A percentile compares a stretch with the other conserved stretches of the same genome.
These are phyloP conservation scores for Neopestalotiopsis sp. DNA, from an alignment of 2,329 filamentous ascomycete genomes.

Conservation along the genomic window DNA sequence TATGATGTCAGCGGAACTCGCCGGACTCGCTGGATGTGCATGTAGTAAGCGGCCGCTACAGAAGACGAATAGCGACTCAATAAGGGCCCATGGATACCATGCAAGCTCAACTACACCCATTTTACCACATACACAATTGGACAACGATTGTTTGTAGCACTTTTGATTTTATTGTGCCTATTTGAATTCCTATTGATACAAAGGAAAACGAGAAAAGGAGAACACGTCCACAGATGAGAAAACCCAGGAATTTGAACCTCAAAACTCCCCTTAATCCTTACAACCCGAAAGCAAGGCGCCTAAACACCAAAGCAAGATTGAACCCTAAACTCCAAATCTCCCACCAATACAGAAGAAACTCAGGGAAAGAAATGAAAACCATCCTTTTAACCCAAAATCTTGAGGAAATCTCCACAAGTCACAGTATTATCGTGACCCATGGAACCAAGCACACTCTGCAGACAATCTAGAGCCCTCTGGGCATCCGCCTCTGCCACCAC, in stretches of 20 bases:
- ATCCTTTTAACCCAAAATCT: background rate
- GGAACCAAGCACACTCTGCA: constrained; percentile 11
- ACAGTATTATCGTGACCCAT: constrained; percentile 4
- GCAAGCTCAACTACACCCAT: too few species aligned
- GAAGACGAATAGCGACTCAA: too few species aligned
- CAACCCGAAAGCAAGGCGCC: background rate
- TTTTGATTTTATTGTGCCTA: background rate
- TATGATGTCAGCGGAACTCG: background rate
- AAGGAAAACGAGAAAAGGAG: background rate
- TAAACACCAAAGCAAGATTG: background rate
- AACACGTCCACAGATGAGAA: background rate
- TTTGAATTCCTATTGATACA: background rate
- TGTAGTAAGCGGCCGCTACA: too few species aligned
- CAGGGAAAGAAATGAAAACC: too few species aligned
- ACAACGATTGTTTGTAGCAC: background rate
- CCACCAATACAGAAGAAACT: background rate
- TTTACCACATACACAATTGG: too few species aligned
- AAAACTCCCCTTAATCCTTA: background rate
- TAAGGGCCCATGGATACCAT: too few species aligned
- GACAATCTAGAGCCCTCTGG: constrained; percentile 8
- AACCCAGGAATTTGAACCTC: background rate
- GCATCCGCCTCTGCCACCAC: constrained; percentile 14
- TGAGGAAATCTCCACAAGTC: constrained; percentile 11
- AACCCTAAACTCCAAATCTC: background rate
- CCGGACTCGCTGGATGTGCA: background rate